phyloP scores from a whole-genome alignment of 2,329 filamentous ascomycete species.

The Arthrocladium fulminans region DNA sequence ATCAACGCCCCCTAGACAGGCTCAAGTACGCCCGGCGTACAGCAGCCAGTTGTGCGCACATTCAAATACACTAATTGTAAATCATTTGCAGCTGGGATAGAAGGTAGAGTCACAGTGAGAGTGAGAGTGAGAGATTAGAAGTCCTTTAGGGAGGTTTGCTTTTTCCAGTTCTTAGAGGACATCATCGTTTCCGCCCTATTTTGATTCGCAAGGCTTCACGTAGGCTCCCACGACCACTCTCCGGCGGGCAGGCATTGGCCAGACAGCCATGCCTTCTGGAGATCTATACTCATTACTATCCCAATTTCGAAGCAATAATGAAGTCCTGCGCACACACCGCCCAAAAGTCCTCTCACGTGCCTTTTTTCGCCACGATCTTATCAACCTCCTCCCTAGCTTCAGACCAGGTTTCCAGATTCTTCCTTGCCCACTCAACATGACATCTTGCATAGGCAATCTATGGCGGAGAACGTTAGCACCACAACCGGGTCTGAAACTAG shows the following conservation, averaged over 20 bases:
- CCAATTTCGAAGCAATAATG: neutral
- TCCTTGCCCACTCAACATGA: conserved; percentile 89
- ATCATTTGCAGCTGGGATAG: too few relatives aligned
- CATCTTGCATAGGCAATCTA: conserved; percentile 86
- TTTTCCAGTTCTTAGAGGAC: too few relatives aligned
- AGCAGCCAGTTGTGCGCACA: too few relatives aligned
- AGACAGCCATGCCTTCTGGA: neutral
- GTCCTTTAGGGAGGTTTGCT: too few relatives aligned
- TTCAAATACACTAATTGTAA: too few relatives aligned
- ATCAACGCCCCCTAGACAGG: too few relatives aligned
- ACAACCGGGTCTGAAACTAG: neutral
- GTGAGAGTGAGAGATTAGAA: too few relatives aligned
- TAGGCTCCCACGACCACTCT: neutral
- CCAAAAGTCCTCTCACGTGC: neutral
- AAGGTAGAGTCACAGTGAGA: too few relatives aligned
- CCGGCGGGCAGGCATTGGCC: neutral
- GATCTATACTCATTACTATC: too few relatives aligned
- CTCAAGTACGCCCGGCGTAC: too few relatives aligned
- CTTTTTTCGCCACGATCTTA: conserved; percentile 55
- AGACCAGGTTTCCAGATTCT: conserved; percentile 85
- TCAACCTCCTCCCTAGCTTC: conserved; percentile 79
- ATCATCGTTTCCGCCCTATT: neutral
- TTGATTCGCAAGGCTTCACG: neutral
- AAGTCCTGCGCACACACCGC: neutral
- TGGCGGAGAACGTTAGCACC: neutral